Percentiles rank a stretch among this genome's conserved stretches.
Conservation (phyloP, 2,329 filamentous ascomycete genomes). For the Neopestalotiopsis sp. region DNA sequence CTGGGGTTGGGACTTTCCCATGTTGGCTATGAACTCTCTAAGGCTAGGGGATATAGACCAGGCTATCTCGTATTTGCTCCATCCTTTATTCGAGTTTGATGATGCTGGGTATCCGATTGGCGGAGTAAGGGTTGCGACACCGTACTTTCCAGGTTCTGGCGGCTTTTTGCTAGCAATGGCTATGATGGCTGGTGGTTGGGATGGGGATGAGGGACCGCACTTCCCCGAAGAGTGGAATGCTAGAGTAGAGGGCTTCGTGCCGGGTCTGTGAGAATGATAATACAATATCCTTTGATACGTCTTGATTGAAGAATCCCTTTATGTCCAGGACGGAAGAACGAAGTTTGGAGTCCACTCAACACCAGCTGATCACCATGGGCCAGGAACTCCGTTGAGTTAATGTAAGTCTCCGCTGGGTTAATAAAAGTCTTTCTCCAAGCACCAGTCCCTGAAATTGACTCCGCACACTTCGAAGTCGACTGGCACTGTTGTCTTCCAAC, state of each 20-base stretch:
- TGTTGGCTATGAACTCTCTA: conserved; percentile 51
- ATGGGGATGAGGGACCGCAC: conserved; percentile 49
- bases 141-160: conserved; percentile 60
- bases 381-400: not conserved
- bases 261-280: conserved; percentile 33
- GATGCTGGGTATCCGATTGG: conserved; percentile 61
- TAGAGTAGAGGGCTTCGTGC: conserved; percentile 52
- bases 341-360: not conserved
- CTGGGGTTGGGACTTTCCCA: conserved; percentile 51
- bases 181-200: conserved; percentile 65
- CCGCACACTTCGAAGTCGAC: not conserved
- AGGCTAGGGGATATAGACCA: conserved; percentile 44
- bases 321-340: not conserved
- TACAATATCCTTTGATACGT: not conserved
- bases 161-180: conserved; percentile 57
- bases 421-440: not conserved
- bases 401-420: too few species aligned
- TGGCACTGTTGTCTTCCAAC: not conserved
- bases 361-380: not conserved
- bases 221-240: conserved; percentile 56
- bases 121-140: conserved; percentile 58
- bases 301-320: not conserved
- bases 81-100: conserved; percentile 59
- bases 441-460: not conserved
- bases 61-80: conserved; percentile 50